Evolutionary conservation across 2,329 filamentous ascomycete species (phyloP), one percentile per base, ranked within the genome.

Genomic region (Curvularia lunata): DNA sequence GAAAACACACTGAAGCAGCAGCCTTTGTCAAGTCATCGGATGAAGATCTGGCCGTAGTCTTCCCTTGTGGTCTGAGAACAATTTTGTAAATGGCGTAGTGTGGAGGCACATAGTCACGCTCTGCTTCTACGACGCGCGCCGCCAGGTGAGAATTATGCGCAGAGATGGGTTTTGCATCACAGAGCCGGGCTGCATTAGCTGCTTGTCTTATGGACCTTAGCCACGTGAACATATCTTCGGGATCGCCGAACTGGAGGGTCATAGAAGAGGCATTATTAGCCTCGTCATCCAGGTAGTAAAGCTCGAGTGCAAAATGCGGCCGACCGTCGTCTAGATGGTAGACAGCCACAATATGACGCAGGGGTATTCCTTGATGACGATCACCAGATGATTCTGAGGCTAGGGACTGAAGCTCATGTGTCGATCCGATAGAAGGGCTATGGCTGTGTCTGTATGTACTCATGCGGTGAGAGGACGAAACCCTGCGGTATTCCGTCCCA

Each of bases 41-140:
- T 7, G 88, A 88, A 3, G 86, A 83, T 52, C 84, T 80, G 32
- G 80, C 79, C 30, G 79, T 77, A 18, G 81, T 79, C 74, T 88
- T 88, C 63, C 80, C 80, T 12, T 81, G 76, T n/a, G 84, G 81
- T 60, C 88, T 83, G 68, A 88, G 85, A 25, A 90, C 86, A 8
- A 89, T 87, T 59, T 87, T 86, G 77, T 88, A 91, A 65, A 91
- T 85, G 61, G 85, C 84, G 72, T 90, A 90, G 61, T 86, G 84
- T 28, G 83, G 79, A 30, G 87, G 85, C 63, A 90, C 86, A 70
- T 91, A 91, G 72, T 91, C 88, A 54, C 85, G 81, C 61, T 89
- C 86, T 56, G 84, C 81, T 68, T 90, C 88, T 21, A 91, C 78
- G 52, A 85, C 82, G 38, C 85, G 80, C 19, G 85, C 85, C 40